Evolutionary conservation across 2,329 filamentous ascomycete species (phyloP), one percentile per base, ranked within the genome.

Genomic region (Pestalotiopsis sp.): DNA sequence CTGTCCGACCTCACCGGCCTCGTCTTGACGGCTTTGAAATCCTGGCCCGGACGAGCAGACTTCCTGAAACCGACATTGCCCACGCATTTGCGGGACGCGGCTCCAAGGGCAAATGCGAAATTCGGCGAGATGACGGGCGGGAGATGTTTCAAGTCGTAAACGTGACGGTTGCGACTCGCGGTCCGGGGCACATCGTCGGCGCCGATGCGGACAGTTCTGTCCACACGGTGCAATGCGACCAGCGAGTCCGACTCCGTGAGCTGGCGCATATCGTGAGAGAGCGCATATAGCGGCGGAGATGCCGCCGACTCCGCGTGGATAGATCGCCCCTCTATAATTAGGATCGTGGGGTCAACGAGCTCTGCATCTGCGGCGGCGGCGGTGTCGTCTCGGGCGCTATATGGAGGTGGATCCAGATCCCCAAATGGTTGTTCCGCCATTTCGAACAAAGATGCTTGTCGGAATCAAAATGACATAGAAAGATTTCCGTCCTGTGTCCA

Each of bases 81-180:
- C 13, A 71, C 25, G n/a, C 6, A 63, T 3, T 66, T 49, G 1
- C 72, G 72, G 41, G 71, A 73, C 56, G 59, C 59, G 2, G 72
- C 65, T 13, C 73, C 69, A 67, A 75, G 57, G 66, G 68, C 71
- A 57, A 72, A 76, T 1, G 73, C 69, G 62, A 70, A 75, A 2
- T 69, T 72, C 6, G 73, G 69, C 7, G 73, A 73, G 4, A 73
- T 60, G 5, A 74, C 63, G 1, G 72, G 69, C 2, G 72, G 73
- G 68, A 74, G 62, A 57, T 74, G 73, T 68, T 70, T 72, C 38
- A 76, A 69, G 36, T 74, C 71, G 68, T 73, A 76, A 52, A 75
- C 68, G 49, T 69, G 71, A 4, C 67, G 66, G 39, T 57, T 69
- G 45, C 73, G 75, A 7, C 69, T 67, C 25, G 67, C 69, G 5